Evolutionary conservation across 257 asterid species (phyloP), one percentile per base, ranked within the genome.

Genomic region (Solanum phureja): DNA sequence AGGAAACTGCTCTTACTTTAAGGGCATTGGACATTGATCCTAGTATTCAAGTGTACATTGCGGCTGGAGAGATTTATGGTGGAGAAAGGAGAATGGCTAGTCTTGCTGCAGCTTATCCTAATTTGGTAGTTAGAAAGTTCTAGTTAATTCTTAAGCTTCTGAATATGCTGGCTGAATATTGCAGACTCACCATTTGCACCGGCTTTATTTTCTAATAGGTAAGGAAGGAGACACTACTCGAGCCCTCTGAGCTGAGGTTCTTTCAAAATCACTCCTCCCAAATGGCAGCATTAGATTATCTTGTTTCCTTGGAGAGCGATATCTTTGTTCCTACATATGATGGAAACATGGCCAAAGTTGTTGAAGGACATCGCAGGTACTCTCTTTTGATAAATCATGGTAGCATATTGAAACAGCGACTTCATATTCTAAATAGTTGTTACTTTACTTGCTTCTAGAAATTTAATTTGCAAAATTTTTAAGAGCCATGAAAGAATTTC

Each of bases 301-400:
- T 90, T 76, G 90, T 90, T 44, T 89, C 92, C 11, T 35, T 90
- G 62, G 91, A 90, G 89, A 90, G 92, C 49, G 89, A 90, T 83
- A 60, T 90, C 9, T 90, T 90, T 85, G 86, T 90, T 86, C 92
- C 92, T 16, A 90, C 92, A 23, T 90, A 90, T 86, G 92, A 89
- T 73, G 92, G 92, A 86, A 90, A 90, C 81, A 90, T 90, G 92
- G 92, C 92, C 37, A 90, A 88, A 86, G 92, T 90, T 71, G 92
- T 90, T 38, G 92, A 90, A 89, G 92, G 92, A 46, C 91, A 90
- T 84, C 92, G 92, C 87, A 90, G 92, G 92, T 90, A 90, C 52
- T 56, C 46, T 35, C 33, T 18, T 76, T 66, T 37, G 18, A 24
- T 86, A 40, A 11, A 56, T 56, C 64, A 7, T 56, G n/a, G 64